phyloP scores from a whole-genome alignment of 495 filamentous ascomycete genomes.

The Amphirosellinia nigrospora region DNA sequence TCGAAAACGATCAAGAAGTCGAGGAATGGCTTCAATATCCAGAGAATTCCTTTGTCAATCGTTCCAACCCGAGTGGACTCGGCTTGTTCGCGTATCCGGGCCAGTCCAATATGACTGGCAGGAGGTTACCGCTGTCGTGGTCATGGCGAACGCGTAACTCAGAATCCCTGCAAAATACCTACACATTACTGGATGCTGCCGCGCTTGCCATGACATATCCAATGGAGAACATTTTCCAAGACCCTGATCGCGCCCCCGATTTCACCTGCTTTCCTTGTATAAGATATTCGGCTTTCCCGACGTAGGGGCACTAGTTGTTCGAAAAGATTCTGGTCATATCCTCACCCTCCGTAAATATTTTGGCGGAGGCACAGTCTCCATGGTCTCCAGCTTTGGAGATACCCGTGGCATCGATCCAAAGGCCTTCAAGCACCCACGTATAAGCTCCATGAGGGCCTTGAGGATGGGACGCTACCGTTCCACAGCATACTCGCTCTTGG shows the following conservation, averaged over 20 bases:
- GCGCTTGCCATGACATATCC: constrained; percentile 71
- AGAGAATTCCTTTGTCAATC: constrained; percentile 34
- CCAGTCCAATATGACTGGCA: constrained; percentile 80
- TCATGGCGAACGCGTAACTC: constrained; percentile 56
- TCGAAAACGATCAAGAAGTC: constrained; percentile 68
- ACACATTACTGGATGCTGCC: constrained; percentile 74
- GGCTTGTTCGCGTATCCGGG: constrained; percentile 78
- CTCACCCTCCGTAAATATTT: constrained; percentile 72
- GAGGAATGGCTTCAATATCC: constrained; percentile 64
- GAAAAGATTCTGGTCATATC: constrained; percentile 65
- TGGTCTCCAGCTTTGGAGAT: constrained; percentile 63
- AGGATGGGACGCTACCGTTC: constrained; percentile 82
- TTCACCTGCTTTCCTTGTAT: constrained; percentile 77
- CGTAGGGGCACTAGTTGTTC: constrained; percentile 72
- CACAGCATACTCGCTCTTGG: constrained; percentile 77
- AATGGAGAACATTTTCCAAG: constrained; percentile 61
- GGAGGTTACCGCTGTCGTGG: constrained; percentile 70
- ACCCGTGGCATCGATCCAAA: constrained; percentile 68
- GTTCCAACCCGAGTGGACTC: constrained; percentile 39
- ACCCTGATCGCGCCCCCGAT: constrained; percentile 68
- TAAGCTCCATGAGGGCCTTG: constrained; percentile 68
- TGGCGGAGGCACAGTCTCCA: constrained; percentile 77
- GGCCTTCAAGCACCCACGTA: constrained; percentile 45
- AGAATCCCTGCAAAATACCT: constrained; percentile 55
- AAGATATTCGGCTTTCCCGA: constrained; percentile 86